Base-by-base conservation (phyloP, 2,329 filamentous ascomycete species). In the Diaporthe longicolla region DNA sequence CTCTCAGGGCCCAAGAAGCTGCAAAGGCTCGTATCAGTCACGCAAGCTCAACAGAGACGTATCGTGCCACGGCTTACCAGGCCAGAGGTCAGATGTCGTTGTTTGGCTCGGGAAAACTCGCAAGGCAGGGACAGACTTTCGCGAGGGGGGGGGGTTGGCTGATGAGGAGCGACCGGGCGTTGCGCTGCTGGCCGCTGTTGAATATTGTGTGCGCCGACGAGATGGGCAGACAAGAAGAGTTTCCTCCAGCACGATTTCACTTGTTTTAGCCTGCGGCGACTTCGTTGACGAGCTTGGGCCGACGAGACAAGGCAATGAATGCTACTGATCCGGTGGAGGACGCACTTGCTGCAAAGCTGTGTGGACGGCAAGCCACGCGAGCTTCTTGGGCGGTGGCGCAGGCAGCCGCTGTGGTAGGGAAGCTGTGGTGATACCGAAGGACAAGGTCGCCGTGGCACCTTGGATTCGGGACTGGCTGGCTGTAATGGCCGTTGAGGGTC, bases 351-450 rank as follows among this genome's bases (percentile, higher is more conserved):
- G 43, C 48, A 54, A 54, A 40, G 32, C 48, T 54, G 32, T 68
- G 52, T 54, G 48, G 21, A 54, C 48, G 45, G 43, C 26, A 71
- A 71, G 70, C 70, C 70, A 63, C 70, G n/a, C 45, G 21, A 63
- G 50, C 24, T 24, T 43, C 40, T 32, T 48, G 9, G 70, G 37
- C 32, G 35, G 70, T 71, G 57, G 70, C 70, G 70, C 57, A 71
- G 70, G 63, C 24, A 29, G 26, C 43, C n/a, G 32, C 50, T 24
- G 32, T 17, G 55, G 57, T 50, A 52, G 29, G 24, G 37, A 37
- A 45, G 10, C 61, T 40, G 73, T 75, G 57, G 71, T 72, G 58
- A 63, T 54, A 72, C 73, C 54, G 35, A 48, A 50, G 55, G 65
- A 66, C 48, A 37, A 63, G 21, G 35, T 40, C 45, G 65, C 43